Conservation (phyloP, 305 asterid species). For the Plantago lanceolata region DNA sequence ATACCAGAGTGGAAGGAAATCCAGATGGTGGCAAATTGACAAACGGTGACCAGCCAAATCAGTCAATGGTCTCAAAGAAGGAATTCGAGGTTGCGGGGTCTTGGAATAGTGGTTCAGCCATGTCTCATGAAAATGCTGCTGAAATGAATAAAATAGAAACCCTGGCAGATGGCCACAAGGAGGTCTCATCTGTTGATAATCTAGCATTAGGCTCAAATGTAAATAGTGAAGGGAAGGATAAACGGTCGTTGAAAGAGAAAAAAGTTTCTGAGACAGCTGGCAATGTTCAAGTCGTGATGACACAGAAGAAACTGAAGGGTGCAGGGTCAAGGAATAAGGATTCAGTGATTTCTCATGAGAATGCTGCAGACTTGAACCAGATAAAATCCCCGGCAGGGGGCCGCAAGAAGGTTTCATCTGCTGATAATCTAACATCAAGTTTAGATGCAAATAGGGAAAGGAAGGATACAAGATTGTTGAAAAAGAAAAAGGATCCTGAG, state of each 20-base stretch:
- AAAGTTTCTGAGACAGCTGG: conserved; percentile 30
- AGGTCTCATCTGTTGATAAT: conserved; percentile 33
- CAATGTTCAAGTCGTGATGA: background rate
- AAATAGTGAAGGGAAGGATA: conserved; percentile 39
- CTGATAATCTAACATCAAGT: conserved; percentile 29
- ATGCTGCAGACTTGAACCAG: conserved; percentile 18
- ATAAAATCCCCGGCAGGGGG: conserved; percentile 31
- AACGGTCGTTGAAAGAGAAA: conserved; percentile 40
- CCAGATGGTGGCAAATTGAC: conserved; percentile 35
- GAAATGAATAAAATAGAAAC: background rate
- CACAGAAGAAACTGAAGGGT: conserved; percentile 11
- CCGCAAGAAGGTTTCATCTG: conserved; percentile 32
- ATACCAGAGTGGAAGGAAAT: conserved; percentile 29
- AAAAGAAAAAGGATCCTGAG: conserved; percentile 37
- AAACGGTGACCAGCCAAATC: conserved; percentile 47
- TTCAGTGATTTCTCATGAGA: background rate
- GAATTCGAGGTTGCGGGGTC: conserved; percentile 39
- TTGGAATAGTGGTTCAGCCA: conserved; percentile 32
- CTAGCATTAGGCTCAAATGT: conserved; percentile 28
- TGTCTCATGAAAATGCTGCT: conserved; percentile 21
- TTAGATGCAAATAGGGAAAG: conserved; percentile 34
- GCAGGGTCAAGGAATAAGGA: too few relatives aligned
- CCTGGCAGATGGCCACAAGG: conserved; percentile 9
- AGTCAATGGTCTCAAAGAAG: conserved; percentile 33
- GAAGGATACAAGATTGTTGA: conserved; percentile 39